These are phyloP conservation scores for Vicia faba DNA, from an alignment of 306 rosid genomes.

Conservation along the genomic window DNA sequence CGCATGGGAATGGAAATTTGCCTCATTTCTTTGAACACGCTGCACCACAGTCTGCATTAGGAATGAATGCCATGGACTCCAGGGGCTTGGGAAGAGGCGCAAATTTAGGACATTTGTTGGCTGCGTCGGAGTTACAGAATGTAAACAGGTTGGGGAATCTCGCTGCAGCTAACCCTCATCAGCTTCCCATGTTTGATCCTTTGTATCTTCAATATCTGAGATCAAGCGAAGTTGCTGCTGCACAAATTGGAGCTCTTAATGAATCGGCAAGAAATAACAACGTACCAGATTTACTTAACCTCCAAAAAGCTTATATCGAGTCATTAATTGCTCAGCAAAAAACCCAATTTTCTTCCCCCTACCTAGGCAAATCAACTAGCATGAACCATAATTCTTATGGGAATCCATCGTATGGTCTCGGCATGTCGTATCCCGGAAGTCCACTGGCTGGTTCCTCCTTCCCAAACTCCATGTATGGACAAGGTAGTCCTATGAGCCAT, in stretches of 20 bases:
- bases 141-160: slow-evolving; percentile 66
- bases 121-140: slow-evolving; percentile 70
- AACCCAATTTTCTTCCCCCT: slow-evolving; percentile 63
- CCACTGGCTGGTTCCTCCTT: slow-evolving; percentile 71
- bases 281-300: slow-evolving; percentile 53
- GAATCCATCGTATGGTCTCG: slow-evolving; percentile 41
- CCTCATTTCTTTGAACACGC: slow-evolving; percentile 73
- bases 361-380: slow-evolving; percentile 63
- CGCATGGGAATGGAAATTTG: slow-evolving; percentile 64
- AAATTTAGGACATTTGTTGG: slow-evolving; percentile 57
- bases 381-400: slow-evolving; percentile 69
- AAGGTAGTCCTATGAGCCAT: slow-evolving; percentile 87
- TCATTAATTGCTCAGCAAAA: slow-evolving; percentile 64
- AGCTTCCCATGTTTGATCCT: slow-evolving; percentile 73
- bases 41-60: slow-evolving; percentile 55
- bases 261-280: slow-evolving; percentile 67
- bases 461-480: slow-evolving; percentile 75
- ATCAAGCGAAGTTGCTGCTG: slow-evolving; percentile 78
- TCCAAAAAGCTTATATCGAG: slow-evolving; percentile 80
- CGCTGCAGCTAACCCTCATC: slow-evolving; percentile 60
- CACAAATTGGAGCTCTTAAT: slow-evolving; percentile 73
- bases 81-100: slow-evolving; percentile 68
- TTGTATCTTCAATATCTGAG: slow-evolving; percentile 72
- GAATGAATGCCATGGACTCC: slow-evolving; percentile 64
- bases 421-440: slow-evolving; percentile 83